Conservation (phyloP, 441 rosid species). For the Pelargonium australe region DNA sequence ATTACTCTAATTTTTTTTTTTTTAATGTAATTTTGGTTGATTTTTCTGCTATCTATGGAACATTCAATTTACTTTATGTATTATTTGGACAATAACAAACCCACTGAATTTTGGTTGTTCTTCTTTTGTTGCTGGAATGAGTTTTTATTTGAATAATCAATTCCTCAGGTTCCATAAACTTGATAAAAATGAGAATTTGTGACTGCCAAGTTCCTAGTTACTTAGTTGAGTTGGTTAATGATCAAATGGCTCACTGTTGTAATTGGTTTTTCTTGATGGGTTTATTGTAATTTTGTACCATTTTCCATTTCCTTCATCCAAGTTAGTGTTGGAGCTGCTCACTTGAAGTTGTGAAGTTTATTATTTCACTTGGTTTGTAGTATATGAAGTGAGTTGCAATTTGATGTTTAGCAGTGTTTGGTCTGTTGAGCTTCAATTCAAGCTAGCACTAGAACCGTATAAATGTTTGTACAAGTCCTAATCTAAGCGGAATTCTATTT, state of each 20-base stretch:
- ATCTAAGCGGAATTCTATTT: neutral
- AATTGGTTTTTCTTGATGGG: neutral
- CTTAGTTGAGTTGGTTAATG: neutral
- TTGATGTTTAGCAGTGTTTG: neutral
- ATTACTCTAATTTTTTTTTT: too few relatives aligned
- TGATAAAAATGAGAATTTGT: neutral
- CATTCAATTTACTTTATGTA: too few relatives aligned
- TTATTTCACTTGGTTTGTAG: neutral
- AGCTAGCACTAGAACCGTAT: neutral
- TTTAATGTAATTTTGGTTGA: too few relatives aligned
- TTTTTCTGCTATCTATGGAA: too few relatives aligned
- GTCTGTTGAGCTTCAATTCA: neutral
- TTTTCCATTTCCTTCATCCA: neutral
- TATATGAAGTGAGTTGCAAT: neutral
- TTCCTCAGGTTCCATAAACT: neutral
- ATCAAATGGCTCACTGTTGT: neutral
- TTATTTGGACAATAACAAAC: too few relatives aligned
- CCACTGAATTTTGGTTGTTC: too few relatives aligned
- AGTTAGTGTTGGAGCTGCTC: neutral
- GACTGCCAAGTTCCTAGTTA: neutral
- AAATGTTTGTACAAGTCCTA: neutral
- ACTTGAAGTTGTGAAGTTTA: neutral
- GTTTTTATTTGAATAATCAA: neutral
- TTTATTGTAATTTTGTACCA: neutral
- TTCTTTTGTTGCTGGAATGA: too few relatives aligned